Percentiles rank a stretch among this genome's conserved stretches.
These are phyloP conservation scores for Hevea brasiliensis DNA, from an alignment of 345 rosid genomes.

Conservation along the genomic window DNA sequence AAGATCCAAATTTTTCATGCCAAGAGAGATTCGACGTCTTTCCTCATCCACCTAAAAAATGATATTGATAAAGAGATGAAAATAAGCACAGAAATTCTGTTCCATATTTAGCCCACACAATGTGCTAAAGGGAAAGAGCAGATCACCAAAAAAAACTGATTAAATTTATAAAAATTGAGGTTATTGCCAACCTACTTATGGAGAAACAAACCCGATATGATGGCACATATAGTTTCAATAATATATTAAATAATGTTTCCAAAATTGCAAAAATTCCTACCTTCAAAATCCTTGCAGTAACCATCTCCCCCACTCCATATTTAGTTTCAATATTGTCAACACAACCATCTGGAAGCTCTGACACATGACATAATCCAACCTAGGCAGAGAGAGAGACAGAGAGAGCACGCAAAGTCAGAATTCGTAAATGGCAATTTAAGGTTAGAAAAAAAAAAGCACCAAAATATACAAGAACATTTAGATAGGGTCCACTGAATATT, in stretches of 20 bases:
- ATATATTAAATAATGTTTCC: background rate
- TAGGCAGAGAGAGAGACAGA: slow-evolving; percentile 26
- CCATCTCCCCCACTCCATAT: slow-evolving; percentile 73
- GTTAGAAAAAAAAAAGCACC: background rate
- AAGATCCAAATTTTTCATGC: slow-evolving; percentile 70
- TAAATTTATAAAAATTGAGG: background rate
- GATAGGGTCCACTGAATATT: background rate
- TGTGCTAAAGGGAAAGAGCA: background rate
- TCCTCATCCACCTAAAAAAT: slow-evolving; percentile 67
- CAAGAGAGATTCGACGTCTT: slow-evolving; percentile 75
- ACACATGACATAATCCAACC: slow-evolving; percentile 93
- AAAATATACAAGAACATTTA: background rate
- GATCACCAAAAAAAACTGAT: background rate
- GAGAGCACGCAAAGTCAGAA: background rate
- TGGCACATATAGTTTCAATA: background rate
- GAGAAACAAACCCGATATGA: background rate
- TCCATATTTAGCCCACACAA: background rate
- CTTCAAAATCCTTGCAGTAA: slow-evolving; percentile 80
- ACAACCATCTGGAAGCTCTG: slow-evolving; percentile 70
- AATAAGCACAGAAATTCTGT: background rate
- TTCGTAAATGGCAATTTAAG: background rate
- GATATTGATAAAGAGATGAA: slow-evolving; percentile 15
- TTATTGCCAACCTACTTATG: background rate
- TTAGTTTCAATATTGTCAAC: slow-evolving; percentile 54
- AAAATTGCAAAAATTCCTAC: slow-evolving; percentile 30